phyloP scores from a whole-genome alignment of 1,284 basidiomycete species.

The Sphagnurus paluster region DNA sequence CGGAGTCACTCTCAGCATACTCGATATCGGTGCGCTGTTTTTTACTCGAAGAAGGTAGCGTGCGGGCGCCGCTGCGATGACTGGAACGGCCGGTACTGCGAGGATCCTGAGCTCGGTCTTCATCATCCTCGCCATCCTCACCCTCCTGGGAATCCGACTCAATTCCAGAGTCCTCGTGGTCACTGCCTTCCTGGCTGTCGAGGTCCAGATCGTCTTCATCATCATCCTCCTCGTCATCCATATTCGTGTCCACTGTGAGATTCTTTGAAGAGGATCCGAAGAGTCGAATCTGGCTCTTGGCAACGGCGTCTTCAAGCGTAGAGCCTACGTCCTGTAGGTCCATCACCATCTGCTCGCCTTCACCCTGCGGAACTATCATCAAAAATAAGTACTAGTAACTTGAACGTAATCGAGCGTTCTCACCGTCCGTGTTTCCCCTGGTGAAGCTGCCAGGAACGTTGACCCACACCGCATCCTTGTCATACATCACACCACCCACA shows the following conservation, averaged over 20 bases:
- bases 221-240: too few species aligned
- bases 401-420: constrained; percentile 19
- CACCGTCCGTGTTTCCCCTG: constrained; percentile 62
- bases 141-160: constrained; percentile 30
- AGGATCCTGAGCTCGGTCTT: constrained; percentile 28
- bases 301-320: constrained; percentile 86
- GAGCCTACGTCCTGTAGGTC: constrained; percentile 85
- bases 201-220: too few species aligned
- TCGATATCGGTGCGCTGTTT: constrained; percentile 49
- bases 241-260: constrained; percentile 38
- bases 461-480: constrained; percentile 98
- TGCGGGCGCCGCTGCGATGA: constrained; percentile 47
- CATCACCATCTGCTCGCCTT: constrained; percentile 98
- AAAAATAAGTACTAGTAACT: constrained; percentile 27
- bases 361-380: constrained; percentile 72
- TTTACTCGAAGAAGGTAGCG: constrained; percentile 34
- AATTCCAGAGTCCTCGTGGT: constrained; percentile 29
- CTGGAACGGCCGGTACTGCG: constrained; percentile 49
- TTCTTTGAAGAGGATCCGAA: constrained; percentile 78
- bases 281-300: constrained; percentile 82
- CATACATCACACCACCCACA: constrained; percentile 95
- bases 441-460: constrained; percentile 96
- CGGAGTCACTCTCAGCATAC: constrained; percentile 83
- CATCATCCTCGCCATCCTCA: constrained; percentile 25
- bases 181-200: constrained; percentile 35